Evolutionary conservation across 306 rosid species (phyloP), one percentile per base, ranked within the genome.

Genomic region (Quercus robur): DNA sequence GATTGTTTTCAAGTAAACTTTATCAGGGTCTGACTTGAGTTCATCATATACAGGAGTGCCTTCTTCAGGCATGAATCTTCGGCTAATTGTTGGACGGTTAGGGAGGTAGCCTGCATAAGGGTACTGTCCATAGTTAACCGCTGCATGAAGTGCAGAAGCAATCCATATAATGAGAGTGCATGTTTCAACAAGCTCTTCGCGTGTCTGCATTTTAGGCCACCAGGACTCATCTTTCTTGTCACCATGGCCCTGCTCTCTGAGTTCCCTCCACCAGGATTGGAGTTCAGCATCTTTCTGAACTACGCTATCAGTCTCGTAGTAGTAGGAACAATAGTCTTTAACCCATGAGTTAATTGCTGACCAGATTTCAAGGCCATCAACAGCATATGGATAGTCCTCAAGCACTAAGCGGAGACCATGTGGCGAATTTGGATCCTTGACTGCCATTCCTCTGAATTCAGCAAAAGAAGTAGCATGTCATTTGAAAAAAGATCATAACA

Each of bases 331-430:
- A 51, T 86, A 90, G 1, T 88, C 90, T 4, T 62, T 2, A 31
- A 90, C 94, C 91, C 94, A 90, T 86, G 77, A 67, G 17, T 77
- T 79, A 38, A 88, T 90, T 5, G 94, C 85, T 74, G 83, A 84
- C 94, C 94, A 90, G 19, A 90, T 88, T 66, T 90, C 91, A 46
- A 90, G 77, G 33, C 94, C 94, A 44, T 90, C 94, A 4, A 88
- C 90, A 8, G 90, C 94, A 3, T 78, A 90, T 76, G 94, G 94
- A 76, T 90, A 90, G 76, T 90, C 94, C 10, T 87, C 80, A 30
- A 87, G 81, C 68, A 84, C 6, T 54, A 88, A 78, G 46, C 70
- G 67, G 15, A 90, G 73, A 70, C 89, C 87, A 21, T 86, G 84
- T 17, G 79, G 87, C 26, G 82, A 57, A 0, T 61, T 1, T 21